Conservation (phyloP, 2,329 filamentous ascomycete genomes). For the Corinectria fuckeliana region DNA sequence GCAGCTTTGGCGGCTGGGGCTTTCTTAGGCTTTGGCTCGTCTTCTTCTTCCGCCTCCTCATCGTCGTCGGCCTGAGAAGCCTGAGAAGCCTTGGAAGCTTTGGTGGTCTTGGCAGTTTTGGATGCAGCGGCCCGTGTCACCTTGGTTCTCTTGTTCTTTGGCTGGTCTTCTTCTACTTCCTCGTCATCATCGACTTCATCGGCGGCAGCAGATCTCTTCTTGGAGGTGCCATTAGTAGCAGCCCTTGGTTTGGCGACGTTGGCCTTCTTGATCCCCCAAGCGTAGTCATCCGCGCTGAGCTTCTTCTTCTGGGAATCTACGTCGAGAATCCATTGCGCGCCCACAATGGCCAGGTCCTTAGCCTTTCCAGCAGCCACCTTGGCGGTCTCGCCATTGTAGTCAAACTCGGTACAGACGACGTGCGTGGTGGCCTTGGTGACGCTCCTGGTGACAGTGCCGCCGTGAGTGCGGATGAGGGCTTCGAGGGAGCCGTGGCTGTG, state of each 20-base stretch:
- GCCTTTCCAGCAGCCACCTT: slow-evolving; percentile 59
- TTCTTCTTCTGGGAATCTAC: slow-evolving; percentile 47
- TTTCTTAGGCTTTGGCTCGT: slow-evolving; percentile 40
- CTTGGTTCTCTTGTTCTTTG: slow-evolving; percentile 40
- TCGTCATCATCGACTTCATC: slow-evolving; percentile 29
- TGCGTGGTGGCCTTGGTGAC: slow-evolving; percentile 61
- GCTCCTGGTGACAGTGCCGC: slow-evolving; percentile 54
- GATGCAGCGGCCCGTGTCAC: slow-evolving; percentile 17
- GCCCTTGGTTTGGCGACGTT: slow-evolving; percentile 32
- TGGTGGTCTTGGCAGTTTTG: slow-evolving; percentile 25
- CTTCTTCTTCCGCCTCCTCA: slow-evolving; percentile 36
- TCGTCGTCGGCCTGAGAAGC: slow-evolving; percentile 28
- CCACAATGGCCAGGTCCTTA: slow-evolving; percentile 61
- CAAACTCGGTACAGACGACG: slow-evolving; percentile 61
- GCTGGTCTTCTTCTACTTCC: slow-evolving; percentile 38
- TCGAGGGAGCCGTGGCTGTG: slow-evolving; percentile 59
- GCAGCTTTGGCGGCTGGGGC: slow-evolving; percentile 24
- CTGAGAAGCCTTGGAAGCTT: slow-evolving; percentile 30
- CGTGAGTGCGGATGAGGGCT: slow-evolving; percentile 53
- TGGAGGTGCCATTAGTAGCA: slow-evolving; percentile 26
- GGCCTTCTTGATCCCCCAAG: slow-evolving; percentile 39
- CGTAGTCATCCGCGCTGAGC: slow-evolving; percentile 34
- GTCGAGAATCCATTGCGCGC: slow-evolving; percentile 67
- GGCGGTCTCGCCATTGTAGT: slow-evolving; percentile 55
- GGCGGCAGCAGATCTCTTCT: slow-evolving; percentile 37